Evolutionary conservation across 108 stramenopile genomes (phyloP), one percentile per base, ranked within the genome.

Genomic region (Skeletonema costatum): DNA sequence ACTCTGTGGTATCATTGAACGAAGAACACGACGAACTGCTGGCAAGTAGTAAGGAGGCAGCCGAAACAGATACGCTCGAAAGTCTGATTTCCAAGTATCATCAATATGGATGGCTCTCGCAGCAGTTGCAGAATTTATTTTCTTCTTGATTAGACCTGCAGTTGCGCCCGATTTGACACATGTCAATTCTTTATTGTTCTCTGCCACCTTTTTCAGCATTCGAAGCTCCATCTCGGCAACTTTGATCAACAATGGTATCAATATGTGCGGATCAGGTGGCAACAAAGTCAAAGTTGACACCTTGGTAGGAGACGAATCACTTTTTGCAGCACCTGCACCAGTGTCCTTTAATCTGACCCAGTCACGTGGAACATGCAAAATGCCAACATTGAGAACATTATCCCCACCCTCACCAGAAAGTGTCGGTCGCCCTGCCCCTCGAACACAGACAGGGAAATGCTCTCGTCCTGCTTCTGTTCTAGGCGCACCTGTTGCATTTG

Each of bases 231-330:
- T 74, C 51, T 94, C 91, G 32, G 87, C 91, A 33, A 88, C 89
- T 30, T 81, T 70, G 30, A 94, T 67, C 19, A 94, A 71, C 66
- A 94, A 58, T 32, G 93, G 93, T 10, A 94, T 67, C 11, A 94
- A 71, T 56, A 94, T 81, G 58, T 94, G 93, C 10, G 93, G 87
- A 72, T 94, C 93, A 46, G 93, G 93, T 58, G 93, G 93, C 17
- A 94, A 77, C 6, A 94, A 64, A 35, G 91, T 92, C 66, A 94
- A 38, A n/a, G 93, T 91, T 29, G 88, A 82, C 12, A 86, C 50
- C 33, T 73, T 79, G 63, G 13, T 30, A 16, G 36, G 64, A 11
- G 71, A 73, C 38, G 66, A 44, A n/a, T 67, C 38, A 12, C 32
- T 61, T 36, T 66, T 38, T 16, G 77, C 71, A 9, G 70, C 61